These are phyloP conservation scores for Pycnococcus provasolii DNA, from an alignment of 139 green algal genomes.

Conservation along the genomic window DNA sequence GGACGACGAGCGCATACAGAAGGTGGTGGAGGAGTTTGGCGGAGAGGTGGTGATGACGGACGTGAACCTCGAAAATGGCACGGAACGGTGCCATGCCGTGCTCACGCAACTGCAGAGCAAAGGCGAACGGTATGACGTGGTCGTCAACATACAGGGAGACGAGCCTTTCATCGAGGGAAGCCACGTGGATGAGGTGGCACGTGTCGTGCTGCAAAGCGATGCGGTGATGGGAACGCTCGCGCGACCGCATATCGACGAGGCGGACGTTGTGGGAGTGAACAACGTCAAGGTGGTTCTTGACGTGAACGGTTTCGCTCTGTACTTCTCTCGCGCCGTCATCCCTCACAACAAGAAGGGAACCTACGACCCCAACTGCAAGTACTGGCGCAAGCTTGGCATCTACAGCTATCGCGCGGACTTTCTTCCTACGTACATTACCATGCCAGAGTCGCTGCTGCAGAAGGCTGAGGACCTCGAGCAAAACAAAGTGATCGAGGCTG, in stretches of 20 bases:
- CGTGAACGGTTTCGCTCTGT: slow-evolving; percentile 19
- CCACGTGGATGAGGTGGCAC: slow-evolving; percentile 23
- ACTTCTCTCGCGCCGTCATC: slow-evolving; percentile 25
- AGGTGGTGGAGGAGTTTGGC: slow-evolving; percentile 8
- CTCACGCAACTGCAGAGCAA: slow-evolving; percentile 4
- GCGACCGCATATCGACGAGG: slow-evolving; percentile 15
- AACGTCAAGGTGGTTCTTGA: slow-evolving; percentile 29
- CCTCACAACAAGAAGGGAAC: slow-evolving; percentile 24
- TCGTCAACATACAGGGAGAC: slow-evolving; percentile 31
- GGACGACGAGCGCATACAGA: slow-evolving; percentile 25
- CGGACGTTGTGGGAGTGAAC: slow-evolving; percentile 18
- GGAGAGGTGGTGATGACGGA: slow-evolving; percentile 17
- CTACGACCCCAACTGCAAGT: slow-evolving; percentile 23
- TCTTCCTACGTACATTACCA: slow-evolving; percentile 9
- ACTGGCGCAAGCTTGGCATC: slow-evolving; percentile 31
- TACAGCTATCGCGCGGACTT: slow-evolving; percentile 26
- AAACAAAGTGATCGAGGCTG: slow-evolving; percentile 29
- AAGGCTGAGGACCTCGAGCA: slow-evolving; percentile 24
- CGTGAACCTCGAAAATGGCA: slow-evolving; percentile 14
- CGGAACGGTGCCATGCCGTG: slow-evolving; percentile 26
- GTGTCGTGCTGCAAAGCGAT: neutral
- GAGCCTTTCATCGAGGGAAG: slow-evolving; percentile 27
- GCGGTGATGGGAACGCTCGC: slow-evolving; percentile 30
- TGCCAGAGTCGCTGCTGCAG: slow-evolving; percentile 15
- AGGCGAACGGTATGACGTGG: slow-evolving; percentile 21